These are phyloP conservation scores for Fusarium albosuccineum DNA, from an alignment of 2,329 filamentous ascomycete species.

Conservation along the genomic window DNA sequence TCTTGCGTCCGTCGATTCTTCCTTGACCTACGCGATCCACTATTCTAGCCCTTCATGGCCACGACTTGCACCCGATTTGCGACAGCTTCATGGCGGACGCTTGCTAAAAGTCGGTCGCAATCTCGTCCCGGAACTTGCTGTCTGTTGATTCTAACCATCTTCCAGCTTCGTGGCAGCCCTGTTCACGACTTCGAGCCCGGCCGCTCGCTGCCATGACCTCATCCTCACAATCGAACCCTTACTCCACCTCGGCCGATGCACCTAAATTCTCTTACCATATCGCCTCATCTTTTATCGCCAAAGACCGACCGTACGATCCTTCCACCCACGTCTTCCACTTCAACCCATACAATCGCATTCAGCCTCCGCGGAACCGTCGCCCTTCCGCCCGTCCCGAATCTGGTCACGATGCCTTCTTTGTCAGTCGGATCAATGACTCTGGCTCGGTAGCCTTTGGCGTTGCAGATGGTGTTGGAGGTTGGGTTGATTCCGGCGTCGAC, in stretches of 20 bases:
- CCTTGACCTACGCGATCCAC: constrained; percentile 22
- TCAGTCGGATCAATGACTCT: constrained; percentile 80
- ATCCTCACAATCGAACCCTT: constrained; percentile 37
- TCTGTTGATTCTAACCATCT: constrained; percentile 25
- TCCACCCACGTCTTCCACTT: constrained; percentile 80
- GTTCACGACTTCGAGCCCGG: constrained; percentile 15
- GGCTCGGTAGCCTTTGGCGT: constrained; percentile 85
- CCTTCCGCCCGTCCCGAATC: constrained; percentile 73
- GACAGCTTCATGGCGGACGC: constrained; percentile 39
- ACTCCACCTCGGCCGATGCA: constrained; percentile 44
- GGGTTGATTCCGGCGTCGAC: constrained; percentile 92
- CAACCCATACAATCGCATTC: constrained; percentile 72
- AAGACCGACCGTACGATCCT: constrained; percentile 76
- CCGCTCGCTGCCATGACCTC: constrained; percentile 33
- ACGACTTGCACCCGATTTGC: constrained; percentile 39
- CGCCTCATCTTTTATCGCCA: constrained; percentile 81
- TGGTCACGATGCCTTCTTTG: constrained; percentile 97
- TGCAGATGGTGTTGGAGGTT: constrained; percentile 95
- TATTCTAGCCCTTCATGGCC: constrained; percentile 43
- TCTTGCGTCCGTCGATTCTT: constrained; percentile 13
- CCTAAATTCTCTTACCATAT: constrained; percentile 74
- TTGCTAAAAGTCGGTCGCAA: constrained; percentile 40
- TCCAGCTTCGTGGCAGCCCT: constrained; percentile 33
- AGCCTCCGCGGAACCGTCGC: constrained; percentile 57
- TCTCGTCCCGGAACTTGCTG: not conserved